phyloP scores from a whole-genome alignment of 1,139 yeast genomes.

The Pichia terricola region DNA sequence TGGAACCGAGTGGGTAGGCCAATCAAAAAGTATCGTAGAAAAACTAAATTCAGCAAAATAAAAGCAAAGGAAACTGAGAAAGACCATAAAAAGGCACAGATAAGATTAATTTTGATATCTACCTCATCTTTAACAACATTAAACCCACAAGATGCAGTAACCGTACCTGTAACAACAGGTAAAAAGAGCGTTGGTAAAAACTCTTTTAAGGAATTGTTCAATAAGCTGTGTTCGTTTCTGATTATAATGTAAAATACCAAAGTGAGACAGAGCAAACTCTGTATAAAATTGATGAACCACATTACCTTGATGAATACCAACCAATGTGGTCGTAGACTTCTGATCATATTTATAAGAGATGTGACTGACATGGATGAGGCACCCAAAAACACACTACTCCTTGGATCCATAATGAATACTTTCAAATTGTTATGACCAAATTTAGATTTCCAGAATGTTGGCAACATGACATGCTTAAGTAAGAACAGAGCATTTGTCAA shows the following conservation, averaged over 20 bases:
- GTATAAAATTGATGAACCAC: constrained; percentile 58
- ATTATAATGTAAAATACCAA: constrained; percentile 3
- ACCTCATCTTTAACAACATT: constrained; percentile 25
- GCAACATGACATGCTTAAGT: too few species aligned
- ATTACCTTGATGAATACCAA: constrained; percentile 41
- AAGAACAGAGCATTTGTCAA: too few species aligned
- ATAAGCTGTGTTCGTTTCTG: neutral
- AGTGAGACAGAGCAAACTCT: constrained; percentile 31
- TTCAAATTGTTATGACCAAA: neutral
- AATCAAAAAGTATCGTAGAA: constrained; percentile 47
- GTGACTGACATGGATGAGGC: constrained; percentile 71
- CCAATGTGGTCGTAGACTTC: constrained; percentile 26
- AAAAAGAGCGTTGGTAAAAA: constrained; percentile 28
- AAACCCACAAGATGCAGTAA: constrained; percentile 60
- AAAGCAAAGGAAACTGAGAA: constrained; percentile 57
- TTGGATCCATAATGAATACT: neutral
- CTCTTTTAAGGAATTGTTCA: neutral
- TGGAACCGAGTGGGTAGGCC: constrained; percentile 45
- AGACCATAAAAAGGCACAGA: constrained; percentile 55
- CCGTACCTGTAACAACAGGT: constrained; percentile 72
- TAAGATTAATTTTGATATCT: constrained; percentile 44
- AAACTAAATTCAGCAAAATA: constrained; percentile 45
- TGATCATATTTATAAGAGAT: constrained; percentile 51
- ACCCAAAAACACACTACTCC: constrained; percentile 43
- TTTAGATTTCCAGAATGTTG: too few species aligned